Conservation (phyloP, 257 asterid genomes). For the Perilla frutescens region DNA sequence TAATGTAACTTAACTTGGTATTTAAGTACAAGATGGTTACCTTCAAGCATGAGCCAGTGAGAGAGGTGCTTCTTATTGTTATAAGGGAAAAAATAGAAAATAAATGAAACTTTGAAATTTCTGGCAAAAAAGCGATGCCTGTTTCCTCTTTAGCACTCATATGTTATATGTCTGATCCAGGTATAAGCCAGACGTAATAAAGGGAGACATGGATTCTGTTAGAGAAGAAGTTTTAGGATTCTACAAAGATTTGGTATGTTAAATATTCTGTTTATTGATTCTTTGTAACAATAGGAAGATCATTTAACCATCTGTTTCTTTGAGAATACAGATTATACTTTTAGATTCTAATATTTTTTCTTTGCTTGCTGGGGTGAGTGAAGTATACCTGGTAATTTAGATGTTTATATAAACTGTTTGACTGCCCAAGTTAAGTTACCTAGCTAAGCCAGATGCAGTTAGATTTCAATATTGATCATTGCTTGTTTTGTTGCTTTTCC, state of each 20-base stretch:
- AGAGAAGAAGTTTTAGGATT: slow-evolving; percentile 75
- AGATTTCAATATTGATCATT: neutral
- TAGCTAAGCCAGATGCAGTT: slow-evolving; percentile 4
- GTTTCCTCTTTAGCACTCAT: neutral
- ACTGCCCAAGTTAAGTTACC: slow-evolving; percentile 16
- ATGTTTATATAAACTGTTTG: neutral
- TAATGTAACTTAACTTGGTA: neutral
- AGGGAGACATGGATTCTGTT: slow-evolving; percentile 94
- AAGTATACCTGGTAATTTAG: neutral
- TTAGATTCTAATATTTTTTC: slow-evolving; percentile 25
- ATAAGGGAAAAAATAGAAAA: neutral
- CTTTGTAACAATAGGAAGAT: neutral
- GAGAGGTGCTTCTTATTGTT: slow-evolving; percentile 1
- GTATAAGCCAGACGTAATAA: slow-evolving; percentile 82
- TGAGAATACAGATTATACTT: slow-evolving; percentile 8
- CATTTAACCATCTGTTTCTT: neutral
- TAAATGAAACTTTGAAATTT: neutral
- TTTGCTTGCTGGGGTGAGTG: slow-evolving; percentile 23
- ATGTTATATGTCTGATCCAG: slow-evolving; percentile 46
- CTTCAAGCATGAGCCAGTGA: neutral
- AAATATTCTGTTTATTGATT: slow-evolving; percentile 11
- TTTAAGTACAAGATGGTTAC: neutral
- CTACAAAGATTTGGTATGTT: slow-evolving; percentile 61
- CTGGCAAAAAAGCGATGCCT: neutral
- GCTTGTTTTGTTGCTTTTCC: slow-evolving; percentile 3